A percentile compares a stretch with the other conserved stretches of the same genome.
Conservation (phyloP, 1,139 yeast genomes). For the Yamadazyma oceani region DNA sequence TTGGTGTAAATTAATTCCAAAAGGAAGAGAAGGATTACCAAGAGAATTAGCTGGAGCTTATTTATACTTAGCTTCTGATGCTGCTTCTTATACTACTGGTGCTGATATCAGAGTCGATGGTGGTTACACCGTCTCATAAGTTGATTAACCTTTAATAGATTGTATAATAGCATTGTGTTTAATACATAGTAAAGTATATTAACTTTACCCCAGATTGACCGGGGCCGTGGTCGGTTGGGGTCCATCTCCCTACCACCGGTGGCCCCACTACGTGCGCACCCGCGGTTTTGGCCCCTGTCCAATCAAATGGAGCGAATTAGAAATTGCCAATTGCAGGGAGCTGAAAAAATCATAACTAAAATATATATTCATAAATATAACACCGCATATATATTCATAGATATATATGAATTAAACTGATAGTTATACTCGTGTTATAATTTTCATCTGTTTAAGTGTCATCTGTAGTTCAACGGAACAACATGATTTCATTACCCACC, state of each 20-base stretch:
- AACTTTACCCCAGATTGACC: slow-evolving; percentile 8
- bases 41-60: slow-evolving; percentile 46
- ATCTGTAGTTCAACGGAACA: no score
- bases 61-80: slow-evolving; percentile 42
- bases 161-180: neutral
- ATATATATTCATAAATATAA: neutral
- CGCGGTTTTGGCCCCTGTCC: slow-evolving; percentile 1
- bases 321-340: slow-evolving; percentile 4
- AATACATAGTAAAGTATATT: neutral
- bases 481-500: slow-evolving; percentile 15
- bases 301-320: slow-evolving; percentile 6
- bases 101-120: slow-evolving; percentile 49
- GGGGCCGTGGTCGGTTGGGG: slow-evolving; percentile 9
- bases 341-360: neutral
- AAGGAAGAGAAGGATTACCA: slow-evolving; percentile 43
- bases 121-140: slow-evolving; percentile 35
- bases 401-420: no score
- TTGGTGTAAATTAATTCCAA: slow-evolving; percentile 40
- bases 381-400: neutral
- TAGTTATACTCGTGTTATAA: no score
- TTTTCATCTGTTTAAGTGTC: no score
- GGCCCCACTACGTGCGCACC: neutral
- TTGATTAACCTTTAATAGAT: neutral
- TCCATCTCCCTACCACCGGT: no score
- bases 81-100: slow-evolving; percentile 46